A percentile compares a stretch with the other conserved stretches of the same genome.
These are phyloP conservation scores for Solanum commersonii DNA, from an alignment of 257 asterid species.

Conservation along the genomic window DNA sequence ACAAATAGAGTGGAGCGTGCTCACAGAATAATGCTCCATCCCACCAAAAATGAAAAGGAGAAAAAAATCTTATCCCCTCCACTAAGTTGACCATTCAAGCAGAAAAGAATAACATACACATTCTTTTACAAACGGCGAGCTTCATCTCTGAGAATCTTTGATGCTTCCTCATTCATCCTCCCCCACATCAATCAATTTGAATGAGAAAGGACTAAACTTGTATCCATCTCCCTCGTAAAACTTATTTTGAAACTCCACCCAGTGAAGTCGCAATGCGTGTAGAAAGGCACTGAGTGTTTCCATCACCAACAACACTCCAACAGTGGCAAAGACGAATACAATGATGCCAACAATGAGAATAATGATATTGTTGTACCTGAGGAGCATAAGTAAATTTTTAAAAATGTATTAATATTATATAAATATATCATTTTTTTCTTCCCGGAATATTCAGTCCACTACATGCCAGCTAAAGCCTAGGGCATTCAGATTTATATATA, in stretches of 20 bases:
- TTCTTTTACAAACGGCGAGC: background rate
- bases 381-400: background rate
- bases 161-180: conserved; percentile 61
- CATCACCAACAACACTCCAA: conserved; percentile 93
- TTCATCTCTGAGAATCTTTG: background rate
- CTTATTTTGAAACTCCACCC: conserved; percentile 97
- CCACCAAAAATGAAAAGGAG: conserved; percentile 1
- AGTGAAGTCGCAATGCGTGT: conserved; percentile 93
- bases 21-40: conserved; percentile 5
- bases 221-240: conserved; percentile 97
- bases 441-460: background rate
- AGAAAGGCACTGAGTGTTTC: conserved; percentile 97
- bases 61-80: conserved; percentile 10
- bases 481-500: background rate
- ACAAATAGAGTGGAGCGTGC: background rate
- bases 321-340: conserved; percentile 71
- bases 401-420: background rate
- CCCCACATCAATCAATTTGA: conserved; percentile 21
- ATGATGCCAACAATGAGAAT: conserved; percentile 65
- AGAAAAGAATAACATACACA: conserved; percentile 28
- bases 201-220: conserved; percentile 77
- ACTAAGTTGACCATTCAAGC: conserved; percentile 20
- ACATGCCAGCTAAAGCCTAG: background rate
- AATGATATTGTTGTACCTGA: conserved; percentile 40
- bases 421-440: background rate